phyloP scores from a whole-genome alignment of 2,329 filamentous ascomycete species.

The Coniochaeta hoffmannii region DNA sequence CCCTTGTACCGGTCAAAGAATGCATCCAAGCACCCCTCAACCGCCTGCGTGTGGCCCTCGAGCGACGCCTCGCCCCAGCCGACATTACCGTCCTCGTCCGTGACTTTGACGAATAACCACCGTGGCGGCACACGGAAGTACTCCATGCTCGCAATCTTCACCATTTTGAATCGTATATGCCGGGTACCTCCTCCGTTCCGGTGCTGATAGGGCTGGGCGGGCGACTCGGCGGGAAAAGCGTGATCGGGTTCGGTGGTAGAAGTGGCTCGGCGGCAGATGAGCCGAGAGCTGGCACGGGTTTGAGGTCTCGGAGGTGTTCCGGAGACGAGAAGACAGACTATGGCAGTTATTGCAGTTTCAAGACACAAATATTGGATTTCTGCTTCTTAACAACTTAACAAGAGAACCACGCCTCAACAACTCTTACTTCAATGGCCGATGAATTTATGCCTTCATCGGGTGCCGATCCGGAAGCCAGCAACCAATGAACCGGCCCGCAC shows the following conservation, averaged over 20 bases:
- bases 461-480: not conserved
- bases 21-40: constrained; percentile 57
- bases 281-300: not conserved
- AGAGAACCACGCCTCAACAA: too few species aligned
- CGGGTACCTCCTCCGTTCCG: not conserved
- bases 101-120: constrained; percentile 63
- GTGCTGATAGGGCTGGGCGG: not conserved
- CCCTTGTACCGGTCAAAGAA: constrained; percentile 48
- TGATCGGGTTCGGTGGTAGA: not conserved
- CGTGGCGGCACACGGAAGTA: constrained; percentile 59
- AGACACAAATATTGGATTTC: too few species aligned
- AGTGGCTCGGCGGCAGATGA: not conserved
- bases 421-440: not conserved
- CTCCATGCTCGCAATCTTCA: constrained; percentile 53
- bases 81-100: constrained; percentile 46
- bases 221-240: not conserved
- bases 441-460: not conserved
- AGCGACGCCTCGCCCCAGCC: constrained; percentile 62
- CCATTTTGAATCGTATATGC: constrained; percentile 32
- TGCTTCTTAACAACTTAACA: not conserved
- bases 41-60: constrained; percentile 57
- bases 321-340: not conserved
- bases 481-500: not conserved
- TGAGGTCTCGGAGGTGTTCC: not conserved
- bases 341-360: too few species aligned